Percentiles rank a stretch among this genome's conserved stretches.
phyloP scores from a whole-genome alignment of 2,329 filamentous ascomycete species.

The Penicillium italicum region DNA sequence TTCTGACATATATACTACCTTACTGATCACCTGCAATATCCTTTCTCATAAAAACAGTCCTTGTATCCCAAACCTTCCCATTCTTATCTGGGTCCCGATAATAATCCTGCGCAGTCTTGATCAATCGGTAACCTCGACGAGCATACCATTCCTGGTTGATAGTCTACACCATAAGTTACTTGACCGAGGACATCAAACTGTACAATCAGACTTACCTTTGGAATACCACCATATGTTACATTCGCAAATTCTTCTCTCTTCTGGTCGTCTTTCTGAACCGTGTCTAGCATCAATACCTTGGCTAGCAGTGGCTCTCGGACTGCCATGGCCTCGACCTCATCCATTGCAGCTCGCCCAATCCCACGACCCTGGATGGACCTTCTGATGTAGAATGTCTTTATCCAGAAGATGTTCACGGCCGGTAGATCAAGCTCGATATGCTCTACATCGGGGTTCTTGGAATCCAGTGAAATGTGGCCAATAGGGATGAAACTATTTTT shows the following conservation, averaged over 20 bases:
- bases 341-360: constrained; percentile 21
- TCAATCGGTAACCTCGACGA: constrained; percentile 18
- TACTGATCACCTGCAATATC: constrained; percentile 7
- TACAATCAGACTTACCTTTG: constrained; percentile 12
- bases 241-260: constrained; percentile 17
- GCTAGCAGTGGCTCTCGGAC: constrained; percentile 13
- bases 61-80: constrained; percentile 16
- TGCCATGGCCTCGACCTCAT: constrained; percentile 21
- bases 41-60: constrained; percentile 23
- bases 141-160: constrained; percentile 22
- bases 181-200: background rate
- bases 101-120: constrained; percentile 17
- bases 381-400: constrained; percentile 19
- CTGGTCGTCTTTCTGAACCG: constrained; percentile 16
- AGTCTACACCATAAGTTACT: constrained; percentile 8
- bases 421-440: constrained; percentile 12
- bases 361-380: constrained; percentile 15
- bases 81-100: constrained; percentile 13
- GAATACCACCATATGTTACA: constrained; percentile 6
- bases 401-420: constrained; percentile 15
- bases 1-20: background rate
- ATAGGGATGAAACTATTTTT: constrained; percentile 14
- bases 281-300: constrained; percentile 20
- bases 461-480: constrained; percentile 23
- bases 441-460: constrained; percentile 11